phyloP scores from a whole-genome alignment of 225 moss, liverwort and hornwort species.

The Lunularia cruciata region DNA sequence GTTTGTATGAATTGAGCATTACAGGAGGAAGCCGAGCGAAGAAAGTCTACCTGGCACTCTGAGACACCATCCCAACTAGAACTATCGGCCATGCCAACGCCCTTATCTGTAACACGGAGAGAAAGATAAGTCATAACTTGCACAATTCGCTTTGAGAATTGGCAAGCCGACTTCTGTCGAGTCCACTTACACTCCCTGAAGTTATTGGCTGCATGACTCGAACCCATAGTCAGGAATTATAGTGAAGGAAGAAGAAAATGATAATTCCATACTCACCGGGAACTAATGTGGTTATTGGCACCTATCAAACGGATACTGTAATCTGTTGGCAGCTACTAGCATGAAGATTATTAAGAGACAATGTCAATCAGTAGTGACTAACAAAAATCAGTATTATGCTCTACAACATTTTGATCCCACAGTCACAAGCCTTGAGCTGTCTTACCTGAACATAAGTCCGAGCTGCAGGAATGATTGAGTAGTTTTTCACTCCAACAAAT shows the following conservation, averaged over 20 bases:
- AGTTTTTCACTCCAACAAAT: slow-evolving; percentile 83
- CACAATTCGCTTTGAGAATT: too few species aligned
- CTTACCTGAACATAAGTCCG: slow-evolving; percentile 74
- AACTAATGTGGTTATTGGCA: too few species aligned
- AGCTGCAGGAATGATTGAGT: slow-evolving; percentile 77
- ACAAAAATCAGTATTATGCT: too few species aligned
- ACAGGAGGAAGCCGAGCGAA: background rate
- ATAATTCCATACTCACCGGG: too few species aligned
- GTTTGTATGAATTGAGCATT: background rate
- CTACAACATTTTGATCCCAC: too few species aligned
- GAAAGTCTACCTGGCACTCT: slow-evolving; percentile 71
- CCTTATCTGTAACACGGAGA: slow-evolving; percentile 53
- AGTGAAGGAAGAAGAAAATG: background rate
- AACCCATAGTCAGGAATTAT: background rate
- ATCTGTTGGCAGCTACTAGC: too few species aligned
- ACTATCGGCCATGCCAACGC: slow-evolving; percentile 89
- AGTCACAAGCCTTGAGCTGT: too few species aligned
- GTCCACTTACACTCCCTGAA: background rate
- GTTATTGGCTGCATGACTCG: background rate
- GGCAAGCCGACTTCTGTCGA: too few species aligned
- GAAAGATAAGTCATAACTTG: too few species aligned
- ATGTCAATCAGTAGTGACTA: too few species aligned
- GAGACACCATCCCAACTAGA: slow-evolving; percentile 77
- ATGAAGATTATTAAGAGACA: too few species aligned
- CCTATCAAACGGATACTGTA: too few species aligned